Conservation (phyloP, 2,329 filamentous ascomycete species). For the Sclerotinia spermophila region DNA sequence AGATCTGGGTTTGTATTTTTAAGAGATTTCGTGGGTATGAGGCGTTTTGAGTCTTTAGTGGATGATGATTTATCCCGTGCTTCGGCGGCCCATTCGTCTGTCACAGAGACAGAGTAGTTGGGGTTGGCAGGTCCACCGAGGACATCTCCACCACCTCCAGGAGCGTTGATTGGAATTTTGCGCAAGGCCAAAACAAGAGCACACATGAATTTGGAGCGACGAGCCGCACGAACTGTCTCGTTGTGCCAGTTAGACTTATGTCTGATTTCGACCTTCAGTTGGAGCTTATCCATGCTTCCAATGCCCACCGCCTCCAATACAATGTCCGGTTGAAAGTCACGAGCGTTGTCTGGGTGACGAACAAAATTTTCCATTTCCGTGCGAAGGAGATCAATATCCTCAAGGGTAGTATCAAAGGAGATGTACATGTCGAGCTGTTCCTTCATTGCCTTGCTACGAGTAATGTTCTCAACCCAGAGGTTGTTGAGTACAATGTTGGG, state of each 20-base stretch:
- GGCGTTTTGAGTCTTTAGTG: constrained; percentile 60
- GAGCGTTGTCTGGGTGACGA: constrained; percentile 73
- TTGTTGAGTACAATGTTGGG: constrained; percentile 91
- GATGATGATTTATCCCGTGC: constrained; percentile 58
- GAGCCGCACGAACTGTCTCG: constrained; percentile 72
- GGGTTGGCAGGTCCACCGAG: constrained; percentile 70
- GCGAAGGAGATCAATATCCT: constrained; percentile 82
- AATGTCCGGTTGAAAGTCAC: constrained; percentile 87
- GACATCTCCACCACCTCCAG: constrained; percentile 65
- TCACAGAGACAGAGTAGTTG: constrained; percentile 73
- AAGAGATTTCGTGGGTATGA: constrained; percentile 51
- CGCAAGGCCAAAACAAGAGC: constrained; percentile 81
- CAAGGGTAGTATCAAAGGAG: constrained; percentile 81
- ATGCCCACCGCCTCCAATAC: constrained; percentile 74
- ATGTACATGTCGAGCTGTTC: constrained; percentile 70
- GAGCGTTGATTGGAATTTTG: constrained; percentile 79
- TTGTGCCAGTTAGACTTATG: constrained; percentile 95
- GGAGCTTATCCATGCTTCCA: constrained; percentile 81
- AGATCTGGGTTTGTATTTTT: constrained; percentile 20
- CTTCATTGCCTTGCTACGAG: constrained; percentile 92
- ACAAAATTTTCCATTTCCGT: constrained; percentile 84
- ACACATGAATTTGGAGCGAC: constrained; percentile 95
- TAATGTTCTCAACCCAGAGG: constrained; percentile 93
- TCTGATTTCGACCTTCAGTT: constrained; percentile 76
- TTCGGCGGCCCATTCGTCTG: constrained; percentile 61